These are phyloP conservation scores for Anisodus acutangulus DNA, from an alignment of 257 asterid genomes.

Conservation along the genomic window DNA sequence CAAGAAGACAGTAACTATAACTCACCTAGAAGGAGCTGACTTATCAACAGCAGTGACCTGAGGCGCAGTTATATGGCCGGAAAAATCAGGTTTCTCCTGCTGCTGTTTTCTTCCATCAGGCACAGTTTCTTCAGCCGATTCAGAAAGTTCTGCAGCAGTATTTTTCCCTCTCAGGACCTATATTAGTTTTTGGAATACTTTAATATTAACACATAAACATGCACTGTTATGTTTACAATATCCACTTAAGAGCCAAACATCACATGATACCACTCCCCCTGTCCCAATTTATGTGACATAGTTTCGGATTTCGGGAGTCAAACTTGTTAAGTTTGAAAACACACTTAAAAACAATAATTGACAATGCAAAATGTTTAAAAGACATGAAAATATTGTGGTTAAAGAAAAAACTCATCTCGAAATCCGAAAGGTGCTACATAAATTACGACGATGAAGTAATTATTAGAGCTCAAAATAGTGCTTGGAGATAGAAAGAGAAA, in stretches of 20 bases:
- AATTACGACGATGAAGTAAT: no score
- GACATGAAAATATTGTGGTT: no score
- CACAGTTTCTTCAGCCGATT: slow-evolving; percentile 52
- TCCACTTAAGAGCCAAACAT: not conserved
- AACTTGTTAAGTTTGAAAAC: no score
- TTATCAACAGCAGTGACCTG: slow-evolving; percentile 51
- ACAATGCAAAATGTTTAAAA: no score
- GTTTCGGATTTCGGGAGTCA: no score
- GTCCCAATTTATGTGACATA: no score
- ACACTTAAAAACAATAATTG: no score
- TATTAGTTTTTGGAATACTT: slow-evolving; percentile 33
- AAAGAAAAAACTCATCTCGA: no score
- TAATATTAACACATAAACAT: slow-evolving; percentile 24
- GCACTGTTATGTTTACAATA: not conserved
- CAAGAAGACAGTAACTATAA: not conserved
- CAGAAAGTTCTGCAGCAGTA: slow-evolving; percentile 58
- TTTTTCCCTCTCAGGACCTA: slow-evolving; percentile 58
- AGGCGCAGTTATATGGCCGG: slow-evolving; percentile 49
- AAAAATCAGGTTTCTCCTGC: slow-evolving; percentile 53
- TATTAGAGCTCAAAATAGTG: not conserved
- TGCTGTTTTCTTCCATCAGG: slow-evolving; percentile 49
- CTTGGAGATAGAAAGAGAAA: slow-evolving; percentile 1
- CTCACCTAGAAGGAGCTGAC: slow-evolving; percentile 63
- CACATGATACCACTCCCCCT: not conserved
- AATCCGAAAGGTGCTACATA: no score